Evolutionary conservation across 1,284 basidiomycete species (phyloP).

Genomic region (Malassezia furfur): DNA sequence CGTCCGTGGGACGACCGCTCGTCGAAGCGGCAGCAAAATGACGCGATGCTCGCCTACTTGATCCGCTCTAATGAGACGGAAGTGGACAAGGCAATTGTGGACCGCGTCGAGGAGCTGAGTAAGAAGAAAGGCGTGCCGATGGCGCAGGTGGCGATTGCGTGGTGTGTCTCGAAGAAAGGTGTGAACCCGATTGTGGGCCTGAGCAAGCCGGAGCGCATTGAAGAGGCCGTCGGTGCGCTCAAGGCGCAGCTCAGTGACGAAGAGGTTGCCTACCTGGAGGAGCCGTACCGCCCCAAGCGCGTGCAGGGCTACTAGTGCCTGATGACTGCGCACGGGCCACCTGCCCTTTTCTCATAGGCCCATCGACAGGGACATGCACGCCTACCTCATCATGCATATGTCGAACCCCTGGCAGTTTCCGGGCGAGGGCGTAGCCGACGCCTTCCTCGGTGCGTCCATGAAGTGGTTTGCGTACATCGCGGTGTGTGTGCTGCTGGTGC

Average conservation of each 20-base stretch:
- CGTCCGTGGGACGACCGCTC: conserved; percentile 29
- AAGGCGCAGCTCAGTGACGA: conserved; percentile 9
- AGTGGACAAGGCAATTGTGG: conserved; percentile 17
- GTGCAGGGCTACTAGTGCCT: background rate
- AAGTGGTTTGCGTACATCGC: background rate
- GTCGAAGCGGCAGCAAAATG: background rate
- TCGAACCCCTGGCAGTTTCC: background rate
- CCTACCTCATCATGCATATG: background rate
- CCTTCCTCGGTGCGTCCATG: background rate
- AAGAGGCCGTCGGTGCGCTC: conserved; percentile 11
- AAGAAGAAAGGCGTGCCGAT: conserved; percentile 49
- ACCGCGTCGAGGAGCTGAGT: conserved; percentile 50
- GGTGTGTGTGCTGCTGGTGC: background rate
- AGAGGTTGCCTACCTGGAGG: conserved; percentile 11
- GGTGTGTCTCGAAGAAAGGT: conserved; percentile 26
- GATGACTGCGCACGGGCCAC: too few species aligned
- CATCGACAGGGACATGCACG: background rate
- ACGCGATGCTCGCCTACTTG: background rate
- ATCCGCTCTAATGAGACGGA: conserved; percentile 7
- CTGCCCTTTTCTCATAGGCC: too few species aligned
- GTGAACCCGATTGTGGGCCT: conserved; percentile 14
- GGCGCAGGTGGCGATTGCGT: conserved; percentile 50
- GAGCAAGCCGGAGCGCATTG: conserved; percentile 14
- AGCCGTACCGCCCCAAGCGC: conserved; percentile 9
- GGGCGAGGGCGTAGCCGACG: background rate